These are phyloP conservation scores for Termitomyces sp. DNA, from an alignment of 768 basidiomycete genomes.

Conservation along the genomic window DNA sequence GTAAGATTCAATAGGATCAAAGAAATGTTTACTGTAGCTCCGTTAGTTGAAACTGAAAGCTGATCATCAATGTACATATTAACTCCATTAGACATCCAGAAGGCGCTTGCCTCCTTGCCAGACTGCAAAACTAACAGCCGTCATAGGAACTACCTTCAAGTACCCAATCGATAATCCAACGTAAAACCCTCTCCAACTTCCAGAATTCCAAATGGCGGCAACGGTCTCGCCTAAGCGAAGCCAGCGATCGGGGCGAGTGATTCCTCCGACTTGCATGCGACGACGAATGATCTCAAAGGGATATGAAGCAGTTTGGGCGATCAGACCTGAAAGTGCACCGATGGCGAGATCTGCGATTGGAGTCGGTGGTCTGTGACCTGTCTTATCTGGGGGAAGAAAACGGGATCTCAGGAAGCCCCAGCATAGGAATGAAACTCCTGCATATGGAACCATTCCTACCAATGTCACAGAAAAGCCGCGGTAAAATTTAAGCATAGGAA, in stretches of 20 bases:
- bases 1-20: conserved; percentile 9
- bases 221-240: conserved; percentile 77
- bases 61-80: conserved; percentile 13
- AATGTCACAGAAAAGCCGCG: conserved; percentile 95
- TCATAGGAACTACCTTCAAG: conserved; percentile 95
- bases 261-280: conserved; percentile 93
- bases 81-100: conserved; percentile 30
- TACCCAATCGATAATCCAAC: conserved; percentile 90
- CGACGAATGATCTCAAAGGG: conserved; percentile 92
- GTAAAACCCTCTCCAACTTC: conserved; percentile 88
- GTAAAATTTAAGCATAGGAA: conserved; percentile 87
- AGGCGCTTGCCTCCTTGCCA: conserved; percentile 79
- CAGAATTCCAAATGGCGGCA: conserved; percentile 52
- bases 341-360: conserved; percentile 66
- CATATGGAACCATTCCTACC: conserved; percentile 91
- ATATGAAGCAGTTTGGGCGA: conserved; percentile 88
- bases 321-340: conserved; percentile 80
- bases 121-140: conserved; percentile 84
- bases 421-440: conserved; percentile 89
- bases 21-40: conserved; percentile 1
- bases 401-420: conserved; percentile 76
- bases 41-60: not conserved
- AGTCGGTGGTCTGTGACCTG: conserved; percentile 31
- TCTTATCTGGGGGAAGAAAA: conserved; percentile 42
- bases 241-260: conserved; percentile 72